Base-by-base conservation (phyloP, 495 filamentous ascomycete species). In the Podospora bellae-mahoneyi region DNA sequence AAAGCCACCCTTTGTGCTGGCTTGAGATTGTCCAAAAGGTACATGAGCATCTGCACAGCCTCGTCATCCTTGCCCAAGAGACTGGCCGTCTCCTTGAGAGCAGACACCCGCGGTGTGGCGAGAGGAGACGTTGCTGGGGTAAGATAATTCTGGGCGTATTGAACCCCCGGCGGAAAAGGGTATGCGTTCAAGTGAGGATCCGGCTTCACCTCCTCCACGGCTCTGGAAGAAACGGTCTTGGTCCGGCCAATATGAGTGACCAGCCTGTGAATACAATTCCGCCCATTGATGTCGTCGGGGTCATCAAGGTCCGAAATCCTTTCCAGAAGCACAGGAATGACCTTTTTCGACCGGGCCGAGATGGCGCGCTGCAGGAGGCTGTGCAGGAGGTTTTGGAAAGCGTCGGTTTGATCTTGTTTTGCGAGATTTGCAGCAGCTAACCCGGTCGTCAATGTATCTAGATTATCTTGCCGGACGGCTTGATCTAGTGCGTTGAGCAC, bases 181-280 rank as follows among this genome's bases (percentile, higher is more conserved):
- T 70, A 78, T 1, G 85, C 69, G 32, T 83, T 79, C 28, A 81
- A 78, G 27, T 89, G 84, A 15, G 84, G 74, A 23, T 83, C 16
- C 18, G 23, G 18, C 7, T 27, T 18, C 26, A 27, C 32, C 23
- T 63, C 76, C 67, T 82, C 75, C 6, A 27, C 65, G 53, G 74
- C 67, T 23, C 81, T 80, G 19, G 84, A 84, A 19, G 82, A 82
- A 5, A 84, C 85, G 0, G 88, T 84, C 77, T 93, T 92, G 10
- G 88, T 86, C 20, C 93, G 86, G 48, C 93, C 94, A 72, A 97
- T 94, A 10, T 90, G 87, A 68, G 97, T 96, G 58, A 98, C 89
- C 9, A 97, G 82, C 18, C 95, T 88, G 75, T 99, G 95, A 26
- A 99, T 86, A 72, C 92, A 94, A 73, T 97, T 99, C 10, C 94